Conservation (phyloP, 345 rosid species). For the Populus davidiana region DNA sequence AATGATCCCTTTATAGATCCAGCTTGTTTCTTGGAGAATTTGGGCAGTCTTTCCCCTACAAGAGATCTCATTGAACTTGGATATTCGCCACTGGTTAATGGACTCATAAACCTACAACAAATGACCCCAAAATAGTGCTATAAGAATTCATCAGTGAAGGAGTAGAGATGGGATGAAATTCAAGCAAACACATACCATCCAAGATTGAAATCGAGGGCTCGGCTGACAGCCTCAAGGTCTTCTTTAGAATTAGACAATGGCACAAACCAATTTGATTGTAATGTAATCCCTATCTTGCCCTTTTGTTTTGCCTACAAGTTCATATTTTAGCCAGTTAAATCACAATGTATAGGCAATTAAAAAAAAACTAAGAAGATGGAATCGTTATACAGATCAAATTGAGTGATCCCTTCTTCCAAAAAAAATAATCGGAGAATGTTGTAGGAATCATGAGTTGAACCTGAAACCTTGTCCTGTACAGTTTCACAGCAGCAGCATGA, state of each 20-base stretch:
- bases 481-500: slow-evolving; percentile 6
- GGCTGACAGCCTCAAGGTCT: neutral
- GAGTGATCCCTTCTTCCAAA: no score
- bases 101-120: neutral
- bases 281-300: neutral
- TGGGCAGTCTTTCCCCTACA: neutral
- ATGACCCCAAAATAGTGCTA: no score
- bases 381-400: no score
- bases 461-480: neutral
- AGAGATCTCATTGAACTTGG: neutral
- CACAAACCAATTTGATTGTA: neutral
- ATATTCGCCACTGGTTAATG: neutral
- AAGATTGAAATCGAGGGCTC: neutral
- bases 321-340: neutral
- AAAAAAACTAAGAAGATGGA: no score
- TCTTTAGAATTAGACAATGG: neutral
- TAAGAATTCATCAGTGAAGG: no score
- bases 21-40: neutral
- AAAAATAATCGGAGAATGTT: neutral
- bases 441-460: neutral
- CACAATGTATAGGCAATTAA: no score
- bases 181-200: neutral
- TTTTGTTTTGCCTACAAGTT: neutral
- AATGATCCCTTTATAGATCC: neutral
- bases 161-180: neutral